Evolutionary conservation across 768 basidiomycete species (phyloP).

Genomic region (Tubosaeta brunneosetosa): DNA sequence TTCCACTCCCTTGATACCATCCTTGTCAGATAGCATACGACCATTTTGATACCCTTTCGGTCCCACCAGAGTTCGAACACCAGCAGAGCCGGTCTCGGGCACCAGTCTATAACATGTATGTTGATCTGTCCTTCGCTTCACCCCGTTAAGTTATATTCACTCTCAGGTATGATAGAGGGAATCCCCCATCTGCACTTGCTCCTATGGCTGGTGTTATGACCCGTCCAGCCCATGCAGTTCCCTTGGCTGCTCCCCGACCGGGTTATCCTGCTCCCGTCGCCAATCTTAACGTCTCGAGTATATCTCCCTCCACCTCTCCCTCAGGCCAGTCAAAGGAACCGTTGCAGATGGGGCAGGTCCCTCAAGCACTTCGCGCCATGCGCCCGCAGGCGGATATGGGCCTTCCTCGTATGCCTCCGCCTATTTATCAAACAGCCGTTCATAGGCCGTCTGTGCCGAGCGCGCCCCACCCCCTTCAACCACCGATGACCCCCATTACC

Average conservation of each 20-base stretch:
- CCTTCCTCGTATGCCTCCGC: constrained; percentile 26
- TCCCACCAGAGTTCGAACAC: constrained; percentile 33
- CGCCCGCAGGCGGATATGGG: constrained; percentile 17
- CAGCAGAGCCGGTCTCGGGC: constrained; percentile 48
- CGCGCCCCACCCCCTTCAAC: constrained; percentile 68
- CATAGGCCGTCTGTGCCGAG: constrained; percentile 39
- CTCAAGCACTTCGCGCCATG: constrained; percentile 20
- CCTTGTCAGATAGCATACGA: constrained; percentile 1
- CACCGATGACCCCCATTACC: constrained; percentile 73
- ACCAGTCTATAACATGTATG: constrained; percentile 66
- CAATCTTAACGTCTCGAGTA: constrained; percentile 55
- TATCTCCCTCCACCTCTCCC: constrained; percentile 39
- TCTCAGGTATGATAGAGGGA: constrained; percentile 55
- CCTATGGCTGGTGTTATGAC: constrained; percentile 37
- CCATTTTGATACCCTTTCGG: constrained; percentile 31
- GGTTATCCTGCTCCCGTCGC: constrained; percentile 71
- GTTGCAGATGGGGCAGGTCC: constrained; percentile 30
- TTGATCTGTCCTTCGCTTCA: constrained; percentile 13
- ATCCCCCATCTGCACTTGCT: constrained; percentile 50
- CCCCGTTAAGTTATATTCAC: constrained; percentile 6
- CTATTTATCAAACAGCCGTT: constrained; percentile 29
- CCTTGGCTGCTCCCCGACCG: constrained; percentile 66
- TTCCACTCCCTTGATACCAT: constrained; percentile 29
- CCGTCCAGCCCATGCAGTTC: constrained; percentile 30
- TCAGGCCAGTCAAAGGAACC: constrained; percentile 13